Percentiles rank a stretch among this genome's conserved stretches.
Conservation (phyloP, 257 asterid species). For the Linaria vulgaris region DNA sequence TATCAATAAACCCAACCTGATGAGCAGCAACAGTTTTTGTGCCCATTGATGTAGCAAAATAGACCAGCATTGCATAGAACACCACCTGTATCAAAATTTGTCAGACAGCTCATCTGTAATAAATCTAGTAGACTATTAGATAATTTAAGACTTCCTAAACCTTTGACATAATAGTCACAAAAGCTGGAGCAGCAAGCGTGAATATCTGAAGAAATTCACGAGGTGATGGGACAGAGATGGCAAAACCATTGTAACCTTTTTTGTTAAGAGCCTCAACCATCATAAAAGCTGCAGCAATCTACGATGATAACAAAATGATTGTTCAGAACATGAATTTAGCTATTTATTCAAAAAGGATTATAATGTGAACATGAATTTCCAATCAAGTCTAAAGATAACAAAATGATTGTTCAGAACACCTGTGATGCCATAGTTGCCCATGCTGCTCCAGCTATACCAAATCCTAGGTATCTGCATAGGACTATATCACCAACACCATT, state of each 20-base stretch:
- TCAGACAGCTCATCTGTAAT: constrained; percentile 21
- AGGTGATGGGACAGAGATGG: constrained; percentile 64
- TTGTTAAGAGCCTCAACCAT: constrained; percentile 64
- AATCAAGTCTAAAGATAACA: constrained; percentile 18
- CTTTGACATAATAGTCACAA: constrained; percentile 76
- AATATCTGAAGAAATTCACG: constrained; percentile 55
- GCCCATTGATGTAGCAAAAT: constrained; percentile 79
- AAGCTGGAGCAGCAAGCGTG: constrained; percentile 77
- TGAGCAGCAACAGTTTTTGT: constrained; percentile 78
- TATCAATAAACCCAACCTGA: constrained; percentile 46
- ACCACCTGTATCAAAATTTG: constrained; percentile 38
- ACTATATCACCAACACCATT: constrained; percentile 75
- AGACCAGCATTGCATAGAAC: constrained; percentile 72
- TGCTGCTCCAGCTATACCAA: constrained; percentile 93
- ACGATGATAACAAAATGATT: constrained; percentile 27
- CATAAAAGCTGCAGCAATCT: constrained; percentile 82
- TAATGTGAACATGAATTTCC: neutral
- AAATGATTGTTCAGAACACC: constrained; percentile 36
- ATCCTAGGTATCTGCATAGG: constrained; percentile 66
- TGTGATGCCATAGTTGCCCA: constrained; percentile 95
- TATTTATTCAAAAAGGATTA: neutral
- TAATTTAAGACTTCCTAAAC: constrained; percentile 36
- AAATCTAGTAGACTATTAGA: constrained; percentile 15
- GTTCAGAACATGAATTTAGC: neutral
- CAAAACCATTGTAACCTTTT: constrained; percentile 76